phyloP scores from a whole-genome alignment of 495 filamentous ascomycete species.

The Hyaloscypha bicolor region DNA sequence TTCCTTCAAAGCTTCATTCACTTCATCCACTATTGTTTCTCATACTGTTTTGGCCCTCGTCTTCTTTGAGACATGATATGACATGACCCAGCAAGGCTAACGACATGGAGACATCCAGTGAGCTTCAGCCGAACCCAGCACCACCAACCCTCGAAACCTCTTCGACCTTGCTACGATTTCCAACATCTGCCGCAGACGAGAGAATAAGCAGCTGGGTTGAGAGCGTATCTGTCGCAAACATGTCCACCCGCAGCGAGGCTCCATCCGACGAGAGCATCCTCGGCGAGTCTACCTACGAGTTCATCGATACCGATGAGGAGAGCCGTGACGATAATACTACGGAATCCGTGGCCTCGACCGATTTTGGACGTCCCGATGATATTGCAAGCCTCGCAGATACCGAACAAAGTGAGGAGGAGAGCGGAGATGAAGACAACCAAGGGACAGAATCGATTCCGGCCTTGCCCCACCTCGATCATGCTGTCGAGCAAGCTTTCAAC shows the following conservation, averaged over 20 bases:
- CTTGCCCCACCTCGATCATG: constrained; percentile 31
- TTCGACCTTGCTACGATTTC: constrained; percentile 45
- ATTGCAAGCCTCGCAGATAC: constrained; percentile 57
- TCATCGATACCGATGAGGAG: constrained; percentile 50
- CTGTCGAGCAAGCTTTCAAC: constrained; percentile 33
- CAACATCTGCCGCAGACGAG: constrained; percentile 48
- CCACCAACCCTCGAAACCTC: constrained; percentile 16
- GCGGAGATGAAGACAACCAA: constrained; percentile 41
- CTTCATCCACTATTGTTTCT: constrained; percentile 3
- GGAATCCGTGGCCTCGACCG: constrained; percentile 55
- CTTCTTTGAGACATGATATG: constrained; percentile 23
- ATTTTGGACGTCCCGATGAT: constrained; percentile 44
- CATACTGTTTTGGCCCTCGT: constrained; percentile 1
- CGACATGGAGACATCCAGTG: constrained; percentile 30
- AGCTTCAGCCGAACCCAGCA: constrained; percentile 7
- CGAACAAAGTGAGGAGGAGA: constrained; percentile 45
- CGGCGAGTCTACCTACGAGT: constrained; percentile 59
- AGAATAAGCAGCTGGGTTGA: constrained; percentile 55
- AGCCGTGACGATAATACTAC: constrained; percentile 49
- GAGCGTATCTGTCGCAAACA: constrained; percentile 50
- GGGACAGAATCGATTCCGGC: constrained; percentile 25
- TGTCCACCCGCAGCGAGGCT: constrained; percentile 43
- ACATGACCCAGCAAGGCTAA: constrained; percentile 32
- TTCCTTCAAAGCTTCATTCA: neutral
- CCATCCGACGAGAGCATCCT: constrained; percentile 47